Conservation (phyloP, 1,139 yeast genomes). For the Torulaspora pretoriensis region DNA sequence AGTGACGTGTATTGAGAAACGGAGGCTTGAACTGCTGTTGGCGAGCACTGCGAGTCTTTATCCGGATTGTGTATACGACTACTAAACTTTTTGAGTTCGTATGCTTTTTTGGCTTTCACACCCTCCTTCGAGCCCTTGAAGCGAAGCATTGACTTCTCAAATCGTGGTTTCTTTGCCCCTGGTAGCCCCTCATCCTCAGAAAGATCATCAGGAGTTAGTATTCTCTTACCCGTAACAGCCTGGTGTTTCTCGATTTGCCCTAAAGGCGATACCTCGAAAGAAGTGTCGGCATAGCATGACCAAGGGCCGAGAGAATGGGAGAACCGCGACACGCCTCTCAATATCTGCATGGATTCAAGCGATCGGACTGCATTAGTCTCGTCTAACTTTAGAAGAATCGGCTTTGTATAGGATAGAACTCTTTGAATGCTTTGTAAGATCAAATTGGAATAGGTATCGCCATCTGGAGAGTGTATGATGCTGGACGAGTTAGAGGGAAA, state of each 20-base stretch:
- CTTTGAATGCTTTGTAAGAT: slow-evolving; percentile 57
- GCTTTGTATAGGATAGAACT: slow-evolving; percentile 42
- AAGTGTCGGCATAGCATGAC: slow-evolving; percentile 64
- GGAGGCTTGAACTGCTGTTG: not conserved
- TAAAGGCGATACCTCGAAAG: slow-evolving; percentile 60
- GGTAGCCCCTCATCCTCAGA: slow-evolving; percentile 26
- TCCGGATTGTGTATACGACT: slow-evolving; percentile 21
- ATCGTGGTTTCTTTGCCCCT: slow-evolving; percentile 20
- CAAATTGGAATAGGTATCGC: slow-evolving; percentile 47
- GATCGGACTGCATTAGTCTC: slow-evolving; percentile 51
- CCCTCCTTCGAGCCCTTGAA: slow-evolving; percentile 53
- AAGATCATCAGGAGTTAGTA: slow-evolving; percentile 16
- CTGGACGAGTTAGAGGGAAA: slow-evolving; percentile 66
- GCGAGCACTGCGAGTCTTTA: slow-evolving; percentile 13
- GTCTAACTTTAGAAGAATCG: slow-evolving; percentile 33
- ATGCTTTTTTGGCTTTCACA: slow-evolving; percentile 38
- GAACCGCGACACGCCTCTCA: slow-evolving; percentile 59
- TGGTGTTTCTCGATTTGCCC: slow-evolving; percentile 37
- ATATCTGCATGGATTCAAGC: slow-evolving; percentile 36
- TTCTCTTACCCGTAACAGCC: slow-evolving; percentile 21
- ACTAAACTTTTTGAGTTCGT: slow-evolving; percentile 38
- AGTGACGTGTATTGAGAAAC: slow-evolving; percentile 21
- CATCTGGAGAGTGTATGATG: slow-evolving; percentile 55
- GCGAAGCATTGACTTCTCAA: slow-evolving; percentile 46
- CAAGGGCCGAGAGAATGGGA: slow-evolving; percentile 61